Conservation (phyloP, 1,284 basidiomycete genomes). For the Sanguinoderma infundibulare region DNA sequence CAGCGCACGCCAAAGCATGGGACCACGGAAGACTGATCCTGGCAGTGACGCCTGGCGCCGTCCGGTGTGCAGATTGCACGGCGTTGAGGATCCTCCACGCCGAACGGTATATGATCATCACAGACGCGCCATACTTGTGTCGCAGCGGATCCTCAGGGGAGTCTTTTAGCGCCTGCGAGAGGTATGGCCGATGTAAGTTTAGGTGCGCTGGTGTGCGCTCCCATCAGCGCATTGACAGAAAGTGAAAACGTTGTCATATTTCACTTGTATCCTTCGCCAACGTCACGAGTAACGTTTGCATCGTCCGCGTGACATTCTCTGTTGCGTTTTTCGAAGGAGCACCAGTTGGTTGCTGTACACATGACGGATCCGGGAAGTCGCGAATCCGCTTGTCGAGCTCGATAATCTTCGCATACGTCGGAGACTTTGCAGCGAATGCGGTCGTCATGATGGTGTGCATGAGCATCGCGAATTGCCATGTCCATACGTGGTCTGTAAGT, state of each 20-base stretch:
- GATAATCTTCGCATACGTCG: constrained; percentile 47
- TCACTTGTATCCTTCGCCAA: constrained; percentile 63
- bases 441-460: constrained; percentile 54
- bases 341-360: constrained; percentile 38
- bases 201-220: constrained; percentile 51
- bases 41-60: constrained; percentile 44
- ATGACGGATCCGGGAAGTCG: constrained; percentile 52
- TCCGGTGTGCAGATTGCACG: constrained; percentile 46
- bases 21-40: constrained; percentile 66
- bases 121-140: constrained; percentile 68
- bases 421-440: constrained; percentile 57
- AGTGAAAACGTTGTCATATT: neutral
- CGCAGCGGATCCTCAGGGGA: constrained; percentile 55
- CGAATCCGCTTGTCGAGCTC: constrained; percentile 48
- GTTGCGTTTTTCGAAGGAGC: constrained; percentile 31
- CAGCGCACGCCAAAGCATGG: constrained; percentile 61
- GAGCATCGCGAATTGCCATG: constrained; percentile 54
- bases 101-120: constrained; percentile 72
- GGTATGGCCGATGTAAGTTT: constrained; percentile 71
- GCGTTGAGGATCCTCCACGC: constrained; percentile 64
- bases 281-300: constrained; percentile 55
- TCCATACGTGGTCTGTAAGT: constrained; percentile 57
- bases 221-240: neutral
- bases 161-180: constrained; percentile 67
- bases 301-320: constrained; percentile 25